Evolutionary conservation across 192 early-diverging fungal species (phyloP), one percentile per base, ranked within the genome.

Genomic region (Radiomyces spectabilis): DNA sequence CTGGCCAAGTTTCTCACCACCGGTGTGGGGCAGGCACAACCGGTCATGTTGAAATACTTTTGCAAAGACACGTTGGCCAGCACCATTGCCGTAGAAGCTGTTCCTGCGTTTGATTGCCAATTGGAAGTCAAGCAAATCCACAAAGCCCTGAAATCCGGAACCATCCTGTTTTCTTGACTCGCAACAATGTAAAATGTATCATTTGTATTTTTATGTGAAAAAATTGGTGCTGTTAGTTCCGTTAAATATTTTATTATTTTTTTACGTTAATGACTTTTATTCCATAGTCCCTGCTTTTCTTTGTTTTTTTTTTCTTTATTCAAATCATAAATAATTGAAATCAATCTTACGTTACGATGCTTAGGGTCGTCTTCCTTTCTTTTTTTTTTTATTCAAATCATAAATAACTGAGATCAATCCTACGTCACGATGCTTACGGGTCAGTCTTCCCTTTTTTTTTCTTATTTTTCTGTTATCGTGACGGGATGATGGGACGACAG

Each of bases 1-100:
- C 46, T 48, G 9, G 46, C 46, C 46, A 48, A 48, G 30, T 48
- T 48, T 31, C n/a, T n/a, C n/a, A 22, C 9, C 15, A 48, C 33
- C 5, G 13, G 33, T 13, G 13, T 8, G 5, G 33, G 13, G 6
- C 5, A 35, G 6, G 33, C 33, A 8, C 33, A 13, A 5, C 5
- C 33, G 33, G 13, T 35, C 33, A 8, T 13, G 5, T 35, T 35
- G 33, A 35, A 35, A 35, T 35, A 35, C 13, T 35, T 8, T 35
- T 35, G 33, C 13, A 5, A 35, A 8, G 33, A 35, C 13, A 5
- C 13, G 6, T 13, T 35, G 5, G 33, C 13, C 33, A 35, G 33
- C 13, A 13, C 5, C 33, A 35, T 35, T 35, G 33, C 5, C 5
- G 5, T 35, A 13, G 33, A n/a, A n/a, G n/a, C n/a, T n/a, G n/a